Conservation (phyloP, 306 rosid species). For the Cucurbita maxima region DNA sequence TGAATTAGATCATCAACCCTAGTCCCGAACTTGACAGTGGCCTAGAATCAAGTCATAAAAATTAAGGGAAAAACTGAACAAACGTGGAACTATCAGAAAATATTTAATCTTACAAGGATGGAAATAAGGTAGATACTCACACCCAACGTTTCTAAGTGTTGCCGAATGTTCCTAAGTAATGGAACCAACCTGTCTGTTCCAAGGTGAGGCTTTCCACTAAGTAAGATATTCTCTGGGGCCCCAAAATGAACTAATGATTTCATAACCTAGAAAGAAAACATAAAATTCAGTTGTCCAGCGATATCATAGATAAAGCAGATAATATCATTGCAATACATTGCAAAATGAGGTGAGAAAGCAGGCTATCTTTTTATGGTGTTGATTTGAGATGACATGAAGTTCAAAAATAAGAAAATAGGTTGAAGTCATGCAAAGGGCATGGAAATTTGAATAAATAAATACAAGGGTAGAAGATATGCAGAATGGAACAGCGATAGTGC, state of each 20-base stretch:
- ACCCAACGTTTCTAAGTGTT: constrained; percentile 61
- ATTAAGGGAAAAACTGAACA: constrained; percentile 7
- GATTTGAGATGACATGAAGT: not conserved
- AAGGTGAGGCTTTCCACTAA: constrained; percentile 85
- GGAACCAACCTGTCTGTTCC: constrained; percentile 96
- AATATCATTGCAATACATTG: not conserved
- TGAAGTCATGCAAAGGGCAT: not conserved
- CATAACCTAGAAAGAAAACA: constrained; percentile 55
- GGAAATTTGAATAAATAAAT: not conserved
- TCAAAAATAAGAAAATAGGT: not conserved
- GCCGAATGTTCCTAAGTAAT: constrained; percentile 79
- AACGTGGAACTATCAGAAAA: constrained; percentile 9
- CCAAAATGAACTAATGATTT: constrained; percentile 84
- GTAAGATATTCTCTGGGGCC: constrained; percentile 70
- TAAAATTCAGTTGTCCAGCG: not conserved
- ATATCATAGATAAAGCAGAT: constrained; percentile 1
- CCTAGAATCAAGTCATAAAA: constrained; percentile 29
- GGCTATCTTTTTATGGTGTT: not conserved
- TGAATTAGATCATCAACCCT: constrained; percentile 75
- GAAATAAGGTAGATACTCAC: constrained; percentile 40
- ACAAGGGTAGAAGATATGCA: not conserved
- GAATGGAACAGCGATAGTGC: not conserved
- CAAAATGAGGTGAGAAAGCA: not conserved
- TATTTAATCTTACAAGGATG: not conserved
- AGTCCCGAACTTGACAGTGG: constrained; percentile 72